phyloP scores from a whole-genome alignment of 2,329 filamentous ascomycete genomes.

The Fusarium musae region DNA sequence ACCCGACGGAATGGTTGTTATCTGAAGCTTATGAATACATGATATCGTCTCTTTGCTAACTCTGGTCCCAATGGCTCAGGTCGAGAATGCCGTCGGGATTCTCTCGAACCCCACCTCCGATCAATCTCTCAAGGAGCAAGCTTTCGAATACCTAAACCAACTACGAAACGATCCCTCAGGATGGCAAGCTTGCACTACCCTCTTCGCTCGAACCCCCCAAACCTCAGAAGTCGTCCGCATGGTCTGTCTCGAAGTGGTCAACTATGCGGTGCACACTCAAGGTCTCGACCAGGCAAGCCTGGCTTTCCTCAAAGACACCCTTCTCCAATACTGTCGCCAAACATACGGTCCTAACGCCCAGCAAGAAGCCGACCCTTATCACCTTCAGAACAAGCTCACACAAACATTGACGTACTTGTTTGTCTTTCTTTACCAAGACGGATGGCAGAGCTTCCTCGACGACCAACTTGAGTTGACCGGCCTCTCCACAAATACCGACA shows the following conservation, averaged over 20 bases:
- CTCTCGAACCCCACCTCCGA: constrained; percentile 85
- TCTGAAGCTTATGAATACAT: constrained; percentile 19
- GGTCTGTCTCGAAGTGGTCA: constrained; percentile 91
- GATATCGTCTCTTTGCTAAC: constrained; percentile 18
- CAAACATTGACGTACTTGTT: constrained; percentile 97
- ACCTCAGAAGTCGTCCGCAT: constrained; percentile 87
- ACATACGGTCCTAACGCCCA: constrained; percentile 73
- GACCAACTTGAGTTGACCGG: constrained; percentile 85
- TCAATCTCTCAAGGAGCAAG: constrained; percentile 80
- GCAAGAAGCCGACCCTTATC: constrained; percentile 73
- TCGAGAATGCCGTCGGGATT: constrained; percentile 95
- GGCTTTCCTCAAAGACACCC: constrained; percentile 78
- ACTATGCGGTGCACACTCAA: constrained; percentile 86
- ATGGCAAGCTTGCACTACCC: constrained; percentile 88
- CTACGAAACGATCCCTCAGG: constrained; percentile 83
- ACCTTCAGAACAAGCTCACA: constrained; percentile 95
- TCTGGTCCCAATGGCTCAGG: constrained; percentile 60
- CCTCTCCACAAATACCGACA: constrained; percentile 72
- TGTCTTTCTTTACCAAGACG: constrained; percentile 82
- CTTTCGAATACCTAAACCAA: constrained; percentile 82
- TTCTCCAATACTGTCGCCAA: constrained; percentile 83
- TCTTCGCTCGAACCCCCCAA: constrained; percentile 83
- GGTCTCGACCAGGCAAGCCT: constrained; percentile 79
- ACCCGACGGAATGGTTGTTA: constrained; percentile 16
- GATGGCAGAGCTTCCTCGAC: constrained; percentile 91